Conservation (phyloP, 2,329 filamentous ascomycete genomes). For the Ascochyta fabae region DNA sequence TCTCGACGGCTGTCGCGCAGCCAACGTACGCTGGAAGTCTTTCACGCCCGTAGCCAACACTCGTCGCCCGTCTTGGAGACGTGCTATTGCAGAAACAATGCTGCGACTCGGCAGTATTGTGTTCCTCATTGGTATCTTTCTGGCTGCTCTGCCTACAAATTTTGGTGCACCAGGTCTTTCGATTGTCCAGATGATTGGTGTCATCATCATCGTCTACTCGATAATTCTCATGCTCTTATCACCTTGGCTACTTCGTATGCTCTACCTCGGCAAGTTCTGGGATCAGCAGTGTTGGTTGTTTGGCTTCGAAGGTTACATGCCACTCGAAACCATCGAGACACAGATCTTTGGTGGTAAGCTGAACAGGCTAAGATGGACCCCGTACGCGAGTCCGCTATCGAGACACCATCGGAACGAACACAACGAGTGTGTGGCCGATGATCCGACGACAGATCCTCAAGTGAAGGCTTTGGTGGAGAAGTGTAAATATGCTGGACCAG, state of each 20-base stretch:
- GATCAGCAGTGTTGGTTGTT: slow-evolving; percentile 53
- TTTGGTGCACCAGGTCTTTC: neutral
- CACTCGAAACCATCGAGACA: slow-evolving; percentile 48
- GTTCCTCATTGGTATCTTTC: slow-evolving; percentile 22
- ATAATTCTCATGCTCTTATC: slow-evolving; percentile 37
- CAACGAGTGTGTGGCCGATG: slow-evolving; percentile 41
- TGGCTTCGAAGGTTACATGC: slow-evolving; percentile 52
- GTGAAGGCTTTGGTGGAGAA: slow-evolving; percentile 29
- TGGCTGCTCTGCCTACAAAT: slow-evolving; percentile 13
- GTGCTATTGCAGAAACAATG: slow-evolving; percentile 27
- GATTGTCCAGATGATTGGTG: neutral
- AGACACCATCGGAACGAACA: slow-evolving; percentile 39
- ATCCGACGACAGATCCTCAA: slow-evolving; percentile 37
- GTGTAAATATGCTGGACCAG: slow-evolving; percentile 30
- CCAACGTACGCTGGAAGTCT: slow-evolving; percentile 54
- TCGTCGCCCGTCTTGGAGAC: slow-evolving; percentile 35
- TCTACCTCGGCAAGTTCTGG: slow-evolving; percentile 53
- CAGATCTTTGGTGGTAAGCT: slow-evolving; percentile 49
- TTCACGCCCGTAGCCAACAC: slow-evolving; percentile 46
- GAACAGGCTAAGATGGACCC: slow-evolving; percentile 47
- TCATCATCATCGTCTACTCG: slow-evolving; percentile 33
- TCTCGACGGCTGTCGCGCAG: slow-evolving; percentile 51
- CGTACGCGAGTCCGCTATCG: slow-evolving; percentile 42
- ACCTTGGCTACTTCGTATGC: slow-evolving; percentile 45
- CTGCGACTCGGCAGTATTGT: slow-evolving; percentile 28